Evolutionary conservation across 441 rosid genomes (phyloP), one percentile per base, ranked within the genome.

Genomic region (Daphne laureola): DNA sequence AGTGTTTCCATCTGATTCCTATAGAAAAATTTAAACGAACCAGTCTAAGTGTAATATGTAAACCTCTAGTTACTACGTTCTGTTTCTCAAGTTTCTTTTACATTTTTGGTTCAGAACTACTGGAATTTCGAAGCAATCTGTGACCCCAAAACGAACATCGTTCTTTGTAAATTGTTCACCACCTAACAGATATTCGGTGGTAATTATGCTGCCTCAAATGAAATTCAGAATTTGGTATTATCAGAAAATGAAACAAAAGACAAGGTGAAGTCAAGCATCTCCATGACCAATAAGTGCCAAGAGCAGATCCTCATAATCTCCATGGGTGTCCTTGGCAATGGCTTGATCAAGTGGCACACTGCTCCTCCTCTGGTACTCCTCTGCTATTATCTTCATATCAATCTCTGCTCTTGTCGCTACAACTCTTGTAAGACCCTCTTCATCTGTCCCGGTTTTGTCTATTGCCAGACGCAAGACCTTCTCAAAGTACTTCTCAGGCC

Each of bases 391-490:
- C 72, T 83, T 68, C 84, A 83, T 56, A 72, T 88, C 89, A 14
- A 85, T 66, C 78, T 88, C 89, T 2, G 94, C 88, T 59, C 96
- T 81, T 46, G 96, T 85, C 11, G 82, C 60, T n/a, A 88, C 69
- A 35, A 83, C 73, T 60, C 91, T 75, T 25, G 91, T 81, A 15
- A 88, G 77, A 47, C 84, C 89, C 54, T 82, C 83, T 75, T 85
- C 87, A 49, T 85, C 89, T 2, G 87, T 83, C 51, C 91, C 91
- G 17, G 18, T 47, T 59, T 51, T 83, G 61, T 81, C 75, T 67
- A 88, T 79, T n/a, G 86, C 79, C 42, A 59, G 63, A 43, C 81
- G 81, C 40, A 88, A 77, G 46, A 78, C 75, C 64, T 83, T 83
- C 64, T 73, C 82, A 44, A 81, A 85, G 61, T 81, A 78, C 57